Conservation (phyloP, 2,329 filamentous ascomycete genomes). For the Alternaria burnsii region DNA sequence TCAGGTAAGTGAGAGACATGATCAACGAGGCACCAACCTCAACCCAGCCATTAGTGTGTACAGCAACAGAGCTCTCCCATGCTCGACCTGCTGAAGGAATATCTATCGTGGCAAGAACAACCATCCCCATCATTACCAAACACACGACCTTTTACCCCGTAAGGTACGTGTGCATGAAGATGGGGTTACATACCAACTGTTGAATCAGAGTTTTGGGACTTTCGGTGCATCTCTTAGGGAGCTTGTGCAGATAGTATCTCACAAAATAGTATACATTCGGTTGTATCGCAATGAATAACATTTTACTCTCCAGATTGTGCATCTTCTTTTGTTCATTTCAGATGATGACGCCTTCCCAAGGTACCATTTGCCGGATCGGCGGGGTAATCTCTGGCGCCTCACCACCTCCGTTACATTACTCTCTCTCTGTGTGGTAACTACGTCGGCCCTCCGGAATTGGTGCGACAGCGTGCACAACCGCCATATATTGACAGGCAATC, state of each 20-base stretch:
- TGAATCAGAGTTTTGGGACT: slow-evolving; percentile 12
- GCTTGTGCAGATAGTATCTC: slow-evolving; percentile 3
- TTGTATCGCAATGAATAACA: slow-evolving; percentile 13
- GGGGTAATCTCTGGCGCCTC: slow-evolving; percentile 27
- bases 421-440: neutral
- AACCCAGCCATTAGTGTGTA: slow-evolving; percentile 73
- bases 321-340: slow-evolving; percentile 3
- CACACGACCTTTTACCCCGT: slow-evolving; percentile 62
- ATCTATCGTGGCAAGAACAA: slow-evolving; percentile 70
- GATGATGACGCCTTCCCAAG: slow-evolving; percentile 20
- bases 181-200: slow-evolving; percentile 61
- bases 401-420: slow-evolving; percentile 6
- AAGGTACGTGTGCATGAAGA: slow-evolving; percentile 71
- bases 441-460: slow-evolving; percentile 29
- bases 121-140: slow-evolving; percentile 70
- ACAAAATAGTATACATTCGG: slow-evolving; percentile 1
- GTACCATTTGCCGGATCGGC: slow-evolving; percentile 20
- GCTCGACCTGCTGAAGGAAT: slow-evolving; percentile 72
- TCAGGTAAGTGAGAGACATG: slow-evolving; percentile 20
- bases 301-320: slow-evolving; percentile 1
- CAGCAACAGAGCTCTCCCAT: slow-evolving; percentile 68
- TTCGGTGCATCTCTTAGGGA: neutral
- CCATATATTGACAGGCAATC: slow-evolving; percentile 17
- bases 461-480: slow-evolving; percentile 35
- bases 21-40: slow-evolving; percentile 26